Base-by-base conservation (phyloP, 2,329 filamentous ascomycete species). In the Colletotrichum cordylinicola region DNA sequence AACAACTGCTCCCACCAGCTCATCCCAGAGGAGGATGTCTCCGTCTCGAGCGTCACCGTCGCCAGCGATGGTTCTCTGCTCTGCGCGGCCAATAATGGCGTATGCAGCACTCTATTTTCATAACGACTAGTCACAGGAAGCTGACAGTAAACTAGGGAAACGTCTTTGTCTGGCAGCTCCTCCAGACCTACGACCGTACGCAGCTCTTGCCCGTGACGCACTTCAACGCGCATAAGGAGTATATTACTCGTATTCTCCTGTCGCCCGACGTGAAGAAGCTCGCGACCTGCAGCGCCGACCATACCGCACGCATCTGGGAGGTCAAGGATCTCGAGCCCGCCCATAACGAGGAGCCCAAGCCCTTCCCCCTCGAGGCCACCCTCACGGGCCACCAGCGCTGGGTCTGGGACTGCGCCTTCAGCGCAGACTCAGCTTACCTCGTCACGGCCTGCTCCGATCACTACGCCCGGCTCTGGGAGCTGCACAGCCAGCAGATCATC, bases 381-480 rank as follows among this genome's bases (percentile, higher is more conserved):
- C 91, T 98, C 2, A 94, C 94, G 27, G 95, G 94, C 70, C 96
- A 98, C 85, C 96, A 98, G 86, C 93, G 96, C 70, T 98, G 96
- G 96, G 96, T 98, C 1, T 98, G 96, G 96, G 96, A 98, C 84
- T 98, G 96, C 81, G 96, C 96, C 1, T 98, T 98, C 85, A 96
- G 94, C 77, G 96, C 96, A 31, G 96, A 98, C 83, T 96, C 94
- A 39, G 96, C 96, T 1, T 98, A 98, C 82, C 88, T 98, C 8
- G 96, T 98, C 15, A 98, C 96, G 1, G 96, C 96, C 7, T 98
- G 95, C 83, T 96, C 94, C 56, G 96, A 98, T 83, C 96, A 98
- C 84, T 98, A 98, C 82, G 96, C 96, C 3, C 90, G 96, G 21
- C 87, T 98, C 72, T 98, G 96, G 96, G 96, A 98, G 87, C 88